Evolutionary conservation across 805 yeast species (phyloP).

Genomic region (Wickerhamomyces queroliae): DNA sequence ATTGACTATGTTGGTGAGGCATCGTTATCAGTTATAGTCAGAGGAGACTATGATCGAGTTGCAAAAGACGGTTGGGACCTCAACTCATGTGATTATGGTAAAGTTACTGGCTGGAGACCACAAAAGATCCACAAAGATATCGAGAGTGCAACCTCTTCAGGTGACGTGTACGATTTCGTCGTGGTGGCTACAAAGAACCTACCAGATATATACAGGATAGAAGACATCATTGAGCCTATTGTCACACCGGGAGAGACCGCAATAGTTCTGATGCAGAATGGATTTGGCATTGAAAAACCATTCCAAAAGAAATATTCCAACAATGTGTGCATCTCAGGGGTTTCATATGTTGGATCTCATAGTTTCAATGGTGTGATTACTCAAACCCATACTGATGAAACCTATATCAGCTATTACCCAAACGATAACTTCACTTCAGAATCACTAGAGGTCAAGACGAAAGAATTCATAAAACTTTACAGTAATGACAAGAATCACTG

Average conservation of each 20-base stretch:
- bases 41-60: constrained; percentile 59
- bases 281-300: constrained; percentile 58
- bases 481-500: constrained; percentile 33
- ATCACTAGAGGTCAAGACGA: constrained; percentile 27
- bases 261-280: constrained; percentile 59
- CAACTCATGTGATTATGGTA: constrained; percentile 59
- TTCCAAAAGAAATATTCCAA: constrained; percentile 43
- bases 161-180: constrained; percentile 41
- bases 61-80: constrained; percentile 48
- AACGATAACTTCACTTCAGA: constrained; percentile 29
- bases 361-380: constrained; percentile 41
- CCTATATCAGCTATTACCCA: background rate
- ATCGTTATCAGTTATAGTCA: constrained; percentile 53
- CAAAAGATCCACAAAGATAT: constrained; percentile 40
- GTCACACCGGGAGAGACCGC: constrained; percentile 38
- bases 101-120: constrained; percentile 49
- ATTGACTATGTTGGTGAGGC: constrained; percentile 42
- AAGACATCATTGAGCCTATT: constrained; percentile 45
- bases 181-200: constrained; percentile 58
- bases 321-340: constrained; percentile 50
- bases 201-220: constrained; percentile 57
- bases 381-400: constrained; percentile 45
- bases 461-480: constrained; percentile 36
- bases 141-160: constrained; percentile 42
- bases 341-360: constrained; percentile 57